Base-by-base conservation (phyloP, 805 yeast genomes). In the Barnettozyma wickerhamii region DNA sequence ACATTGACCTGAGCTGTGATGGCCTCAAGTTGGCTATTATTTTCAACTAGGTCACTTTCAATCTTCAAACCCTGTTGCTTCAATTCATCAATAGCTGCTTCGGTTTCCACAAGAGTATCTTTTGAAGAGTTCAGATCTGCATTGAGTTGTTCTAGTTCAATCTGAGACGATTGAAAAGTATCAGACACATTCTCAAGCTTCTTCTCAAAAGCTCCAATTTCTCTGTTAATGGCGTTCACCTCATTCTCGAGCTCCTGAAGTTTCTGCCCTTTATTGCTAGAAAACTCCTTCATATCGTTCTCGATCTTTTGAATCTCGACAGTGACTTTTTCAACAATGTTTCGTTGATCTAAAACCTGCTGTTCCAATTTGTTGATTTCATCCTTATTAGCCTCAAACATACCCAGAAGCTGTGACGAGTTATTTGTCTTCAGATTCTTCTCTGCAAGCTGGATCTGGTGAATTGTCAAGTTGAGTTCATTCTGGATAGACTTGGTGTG, bases 241-340 rank as follows among this genome's bases (percentile, higher is more conserved):
- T 84, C 88, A 5, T 53, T 46, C 48, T 76, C 72, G 31, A 84
- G 64, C 52, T 84, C 77, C 36, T 76, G 77, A 44, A 95, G 68
- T 59, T 91, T 95, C 1, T 82, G 74, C 1, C 90, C 87, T 51
- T 89, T 90, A 58, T 95, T 84, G 33, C 66, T 66, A 44, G 75
- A 77, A 58, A 89, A 91, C 52, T 93, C 98, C 38, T 72, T 69
- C 66, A 89, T 85, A 58, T 93, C 98, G 14, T 66, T 73, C 54
- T 84, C 85, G 39, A 85, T 79, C 7, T 57, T 56, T 4, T 52
- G 49, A 10, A 85, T 73, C 21, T 81, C 84, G 0, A 42, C 43
- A 24, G 66, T 58, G 30, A 66, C 68, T 3, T 51, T 52, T 1
- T 50, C 39, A 4, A 67, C 58, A 13, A 59, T 51, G 3, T 53